Evolutionary conservation across 352 stramenopile species (phyloP).

Genomic region (Pythium periplocum): DNA sequence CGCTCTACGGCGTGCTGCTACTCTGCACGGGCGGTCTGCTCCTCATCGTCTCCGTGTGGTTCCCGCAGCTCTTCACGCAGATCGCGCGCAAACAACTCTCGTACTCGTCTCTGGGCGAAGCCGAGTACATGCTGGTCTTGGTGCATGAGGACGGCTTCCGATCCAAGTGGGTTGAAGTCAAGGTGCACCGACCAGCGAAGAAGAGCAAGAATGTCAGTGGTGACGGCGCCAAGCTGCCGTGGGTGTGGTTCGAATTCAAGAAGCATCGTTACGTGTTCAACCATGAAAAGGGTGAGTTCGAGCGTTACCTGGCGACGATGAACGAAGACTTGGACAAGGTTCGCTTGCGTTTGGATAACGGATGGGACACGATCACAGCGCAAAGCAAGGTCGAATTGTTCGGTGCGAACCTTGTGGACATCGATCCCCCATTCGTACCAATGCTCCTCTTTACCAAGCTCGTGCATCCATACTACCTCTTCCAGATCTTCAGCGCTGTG

Average conservation of each 20-base stretch:
- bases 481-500: slow-evolving; percentile 45
- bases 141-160: slow-evolving; percentile 27
- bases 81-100: slow-evolving; percentile 28
- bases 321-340: slow-evolving; percentile 22
- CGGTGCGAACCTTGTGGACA: slow-evolving; percentile 37
- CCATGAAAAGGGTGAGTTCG: slow-evolving; percentile 37
- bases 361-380: slow-evolving; percentile 18
- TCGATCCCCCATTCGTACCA: slow-evolving; percentile 24
- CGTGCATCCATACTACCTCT: slow-evolving; percentile 58
- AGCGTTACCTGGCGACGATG: slow-evolving; percentile 40
- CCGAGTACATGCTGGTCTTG: slow-evolving; percentile 42
- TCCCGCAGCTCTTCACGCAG: slow-evolving; percentile 58
- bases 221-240: slow-evolving; percentile 21
- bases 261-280: slow-evolving; percentile 62
- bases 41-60: slow-evolving; percentile 45
- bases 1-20: slow-evolving; percentile 31
- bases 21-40: slow-evolving; percentile 22
- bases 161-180: slow-evolving; percentile 36
- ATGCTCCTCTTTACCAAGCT: slow-evolving; percentile 48
- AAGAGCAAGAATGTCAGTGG: slow-evolving; percentile 5
- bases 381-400: slow-evolving; percentile 26
- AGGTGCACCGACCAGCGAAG: slow-evolving; percentile 16
- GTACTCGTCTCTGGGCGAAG: slow-evolving; percentile 22
- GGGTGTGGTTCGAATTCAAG: slow-evolving; percentile 69
- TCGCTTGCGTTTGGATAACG: slow-evolving; percentile 17